These are phyloP conservation scores for Triticum dicoccoides DNA, from an alignment of 176 grass and related monocot species.

Conservation along the genomic window DNA sequence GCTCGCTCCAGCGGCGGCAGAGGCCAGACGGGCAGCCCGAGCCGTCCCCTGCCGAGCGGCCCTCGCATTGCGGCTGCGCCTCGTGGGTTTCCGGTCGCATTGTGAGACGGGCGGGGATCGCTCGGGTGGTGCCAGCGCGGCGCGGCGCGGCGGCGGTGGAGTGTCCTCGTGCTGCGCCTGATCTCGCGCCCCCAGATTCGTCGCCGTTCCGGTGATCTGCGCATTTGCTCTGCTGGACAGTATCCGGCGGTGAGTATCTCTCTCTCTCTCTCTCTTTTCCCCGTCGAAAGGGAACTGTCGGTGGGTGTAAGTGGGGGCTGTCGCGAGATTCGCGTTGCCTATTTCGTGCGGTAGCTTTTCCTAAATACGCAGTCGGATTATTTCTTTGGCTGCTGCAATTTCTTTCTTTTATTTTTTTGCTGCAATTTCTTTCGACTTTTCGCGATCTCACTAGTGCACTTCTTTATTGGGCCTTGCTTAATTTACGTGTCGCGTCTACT, in stretches of 20 bases:
- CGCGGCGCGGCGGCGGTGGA: not conserved
- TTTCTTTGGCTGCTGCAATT: not conserved
- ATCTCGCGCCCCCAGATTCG: constrained; percentile 26
- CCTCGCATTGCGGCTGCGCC: constrained; percentile 6
- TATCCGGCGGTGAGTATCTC: not conserved
- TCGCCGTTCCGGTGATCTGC: constrained; percentile 16
- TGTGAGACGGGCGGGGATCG: not conserved
- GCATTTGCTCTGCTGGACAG: not conserved
- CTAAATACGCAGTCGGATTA: not conserved
- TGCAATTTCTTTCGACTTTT: not conserved
- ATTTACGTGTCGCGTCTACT: not conserved
- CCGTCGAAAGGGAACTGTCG: constrained; percentile 17
- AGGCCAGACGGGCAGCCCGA: not conserved
- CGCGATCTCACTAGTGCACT: not conserved
- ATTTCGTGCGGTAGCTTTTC: not conserved
- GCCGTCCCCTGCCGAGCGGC: not conserved
- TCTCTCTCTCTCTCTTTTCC: not conserved
- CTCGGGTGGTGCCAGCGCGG: too few species aligned
- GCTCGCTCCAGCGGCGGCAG: not conserved
- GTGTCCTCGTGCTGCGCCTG: not conserved
- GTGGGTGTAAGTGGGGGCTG: not conserved
- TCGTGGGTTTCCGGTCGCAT: not conserved
- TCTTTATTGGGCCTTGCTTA: not conserved
- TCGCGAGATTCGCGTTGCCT: constrained; percentile 31
- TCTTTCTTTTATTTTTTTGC: too few species aligned